phyloP scores from a whole-genome alignment of 2,329 filamentous ascomycete species.

The Colletotrichum australisinense region DNA sequence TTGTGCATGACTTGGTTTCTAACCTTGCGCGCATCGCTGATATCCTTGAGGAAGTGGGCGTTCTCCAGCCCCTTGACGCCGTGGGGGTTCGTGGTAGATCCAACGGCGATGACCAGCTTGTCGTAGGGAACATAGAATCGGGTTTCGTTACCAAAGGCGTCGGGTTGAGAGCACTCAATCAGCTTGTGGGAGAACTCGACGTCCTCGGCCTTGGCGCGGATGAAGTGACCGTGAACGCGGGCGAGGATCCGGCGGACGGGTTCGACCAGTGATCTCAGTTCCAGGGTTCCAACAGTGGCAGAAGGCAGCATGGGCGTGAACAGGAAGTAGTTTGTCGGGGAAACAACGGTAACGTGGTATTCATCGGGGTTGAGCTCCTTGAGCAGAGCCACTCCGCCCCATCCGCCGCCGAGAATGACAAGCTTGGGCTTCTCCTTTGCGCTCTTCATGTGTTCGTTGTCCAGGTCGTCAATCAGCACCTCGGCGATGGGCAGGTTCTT shows the following conservation, averaged over 20 bases:
- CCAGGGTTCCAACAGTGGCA: conserved; percentile 94
- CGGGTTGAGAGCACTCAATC: conserved; percentile 83
- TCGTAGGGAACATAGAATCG: conserved; percentile 97
- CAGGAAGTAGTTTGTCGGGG: conserved; percentile 94
- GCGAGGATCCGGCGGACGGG: conserved; percentile 88
- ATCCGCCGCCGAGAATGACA: conserved; percentile 93
- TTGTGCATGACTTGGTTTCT: conserved; percentile 91
- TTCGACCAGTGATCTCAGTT: conserved; percentile 90
- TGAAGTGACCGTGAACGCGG: conserved; percentile 85
- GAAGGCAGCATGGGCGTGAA: conserved; percentile 99
- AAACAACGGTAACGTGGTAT: conserved; percentile 96
- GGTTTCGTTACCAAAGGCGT: conserved; percentile 76
- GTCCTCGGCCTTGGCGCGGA: conserved; percentile 87
- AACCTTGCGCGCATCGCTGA: conserved; percentile 90
- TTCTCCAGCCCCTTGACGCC: conserved; percentile 95
- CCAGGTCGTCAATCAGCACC: conserved; percentile 88
- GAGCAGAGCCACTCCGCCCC: conserved; percentile 91
- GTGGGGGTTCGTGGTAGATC: conserved; percentile 92
- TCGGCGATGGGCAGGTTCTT: conserved; percentile 96
- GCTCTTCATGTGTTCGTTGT: conserved; percentile 74
- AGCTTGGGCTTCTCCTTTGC: conserved; percentile 91
- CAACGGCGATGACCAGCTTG: conserved; percentile 92
- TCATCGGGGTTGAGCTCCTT: conserved; percentile 92
- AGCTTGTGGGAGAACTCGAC: conserved; percentile 93
- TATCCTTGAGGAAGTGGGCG: conserved; percentile 95